Percentiles rank a stretch among this genome's conserved stretches.
Conservation (phyloP, 768 basidiomycete genomes). For the Suillus bovinus region DNA sequence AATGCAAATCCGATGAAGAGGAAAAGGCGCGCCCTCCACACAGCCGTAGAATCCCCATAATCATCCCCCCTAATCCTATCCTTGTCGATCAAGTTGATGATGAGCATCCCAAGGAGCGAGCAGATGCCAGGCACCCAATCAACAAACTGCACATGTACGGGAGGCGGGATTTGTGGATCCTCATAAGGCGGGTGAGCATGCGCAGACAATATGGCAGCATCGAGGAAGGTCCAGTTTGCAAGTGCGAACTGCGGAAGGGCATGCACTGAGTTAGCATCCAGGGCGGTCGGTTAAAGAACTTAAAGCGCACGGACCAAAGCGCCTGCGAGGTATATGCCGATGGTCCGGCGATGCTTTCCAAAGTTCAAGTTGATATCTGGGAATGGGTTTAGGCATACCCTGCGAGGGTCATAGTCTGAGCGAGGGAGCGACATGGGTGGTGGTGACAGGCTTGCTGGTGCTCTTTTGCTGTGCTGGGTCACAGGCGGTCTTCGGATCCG, state of each 20-base stretch:
- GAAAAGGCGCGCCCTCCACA: conserved; percentile 89
- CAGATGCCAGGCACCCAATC: conserved; percentile 99
- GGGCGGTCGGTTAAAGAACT: background rate
- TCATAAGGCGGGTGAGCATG: conserved; percentile 79
- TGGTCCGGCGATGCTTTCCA: conserved; percentile 74
- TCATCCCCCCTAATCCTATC: conserved; percentile 80
- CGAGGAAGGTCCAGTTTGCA: conserved; percentile 94
- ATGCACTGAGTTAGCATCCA: conserved; percentile 10
- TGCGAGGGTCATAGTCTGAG: conserved; percentile 79
- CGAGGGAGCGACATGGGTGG: conserved; percentile 62
- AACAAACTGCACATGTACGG: conserved; percentile 85
- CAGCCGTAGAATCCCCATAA: conserved; percentile 79
- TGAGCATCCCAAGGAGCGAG: conserved; percentile 87
- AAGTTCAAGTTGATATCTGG: conserved; percentile 73
- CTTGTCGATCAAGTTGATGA: conserved; percentile 95
- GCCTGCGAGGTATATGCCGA: conserved; percentile 91
- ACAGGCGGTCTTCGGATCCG: background rate
- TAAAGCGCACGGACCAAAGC: conserved; percentile 74
- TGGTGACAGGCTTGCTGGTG: background rate
- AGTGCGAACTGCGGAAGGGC: conserved; percentile 74
- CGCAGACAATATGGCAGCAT: conserved; percentile 87
- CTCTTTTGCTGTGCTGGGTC: background rate
- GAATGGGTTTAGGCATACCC: conserved; percentile 87
- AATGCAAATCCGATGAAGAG: conserved; percentile 95
- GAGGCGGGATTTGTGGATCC: conserved; percentile 64